Conservation (phyloP, 116 monocot species). For the Posidonia oceanica region DNA sequence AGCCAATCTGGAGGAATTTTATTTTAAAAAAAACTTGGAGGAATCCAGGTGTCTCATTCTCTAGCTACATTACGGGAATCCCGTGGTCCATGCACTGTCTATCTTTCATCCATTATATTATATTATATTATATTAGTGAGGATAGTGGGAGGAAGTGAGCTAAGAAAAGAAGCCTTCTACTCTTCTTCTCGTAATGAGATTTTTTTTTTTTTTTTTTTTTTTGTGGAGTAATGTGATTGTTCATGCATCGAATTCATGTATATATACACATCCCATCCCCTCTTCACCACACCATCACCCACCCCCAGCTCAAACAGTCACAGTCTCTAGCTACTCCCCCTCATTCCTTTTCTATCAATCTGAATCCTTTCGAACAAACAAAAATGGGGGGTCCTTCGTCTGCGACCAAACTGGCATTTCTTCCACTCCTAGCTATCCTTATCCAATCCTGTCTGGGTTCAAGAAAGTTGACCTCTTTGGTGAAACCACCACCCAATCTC, state of each 20-base stretch:
- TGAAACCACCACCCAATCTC: constrained; percentile 3
- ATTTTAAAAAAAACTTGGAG: not conserved
- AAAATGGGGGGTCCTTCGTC: not conserved
- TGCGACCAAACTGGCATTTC: not conserved
- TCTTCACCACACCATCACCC: not conserved
- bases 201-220: too few relatives aligned
- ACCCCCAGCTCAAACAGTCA: not conserved
- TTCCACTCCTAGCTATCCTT: not conserved
- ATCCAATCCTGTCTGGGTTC: not conserved
- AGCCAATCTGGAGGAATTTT: not conserved
- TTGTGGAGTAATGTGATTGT: not conserved
- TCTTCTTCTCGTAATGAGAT: not conserved
- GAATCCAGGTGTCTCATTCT: not conserved
- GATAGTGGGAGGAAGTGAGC: not conserved
- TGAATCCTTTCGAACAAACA: not conserved
- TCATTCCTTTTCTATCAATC: not conserved
- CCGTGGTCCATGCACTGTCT: not conserved
- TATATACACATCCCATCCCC: not conserved
- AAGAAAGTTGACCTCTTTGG: constrained; percentile 16
- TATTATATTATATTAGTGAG: not conserved
- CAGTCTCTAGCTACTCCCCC: not conserved
- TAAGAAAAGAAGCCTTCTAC: not conserved
- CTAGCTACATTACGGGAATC: not conserved
- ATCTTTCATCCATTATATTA: not conserved
- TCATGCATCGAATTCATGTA: not conserved